These are phyloP conservation scores for Lentinula guzmanii DNA, from an alignment of 768 basidiomycete species.

Conservation along the genomic window DNA sequence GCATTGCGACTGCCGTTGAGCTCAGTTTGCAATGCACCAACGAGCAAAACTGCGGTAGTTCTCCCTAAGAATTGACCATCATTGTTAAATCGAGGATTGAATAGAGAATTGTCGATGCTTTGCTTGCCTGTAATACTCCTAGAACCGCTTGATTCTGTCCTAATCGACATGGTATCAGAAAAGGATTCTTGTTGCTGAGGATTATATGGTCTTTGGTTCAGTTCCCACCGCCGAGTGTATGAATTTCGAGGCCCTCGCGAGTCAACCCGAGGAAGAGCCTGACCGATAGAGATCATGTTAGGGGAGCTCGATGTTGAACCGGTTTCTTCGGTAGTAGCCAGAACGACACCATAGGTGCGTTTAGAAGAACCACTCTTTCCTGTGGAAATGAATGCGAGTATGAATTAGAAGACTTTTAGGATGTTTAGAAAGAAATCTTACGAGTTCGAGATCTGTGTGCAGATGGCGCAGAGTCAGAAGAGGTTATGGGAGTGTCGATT, in stretches of 20 bases:
- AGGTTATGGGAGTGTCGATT: not conserved
- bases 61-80: not conserved
- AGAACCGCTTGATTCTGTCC: not conserved
- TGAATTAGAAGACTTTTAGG: not conserved
- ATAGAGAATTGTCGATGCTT: not conserved
- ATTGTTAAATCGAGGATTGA: too few relatives aligned
- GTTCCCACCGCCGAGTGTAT: not conserved
- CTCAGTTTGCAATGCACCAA: conserved; percentile 19
- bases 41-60: conserved; percentile 17
- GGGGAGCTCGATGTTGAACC: not conserved
- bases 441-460: not conserved
- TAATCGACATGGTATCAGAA: not conserved
- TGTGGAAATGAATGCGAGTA: not conserved
- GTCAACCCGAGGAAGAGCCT: not conserved
- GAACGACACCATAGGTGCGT: not conserved
- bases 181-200: not conserved
- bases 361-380: not conserved
- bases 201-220: not conserved
- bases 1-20: conserved; percentile 14
- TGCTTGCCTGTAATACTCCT: not conserved
- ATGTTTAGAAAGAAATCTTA: not conserved
- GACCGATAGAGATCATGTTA: not conserved
- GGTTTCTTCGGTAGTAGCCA: not conserved
- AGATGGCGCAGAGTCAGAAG: not conserved
- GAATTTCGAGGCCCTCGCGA: not conserved